Evolutionary conservation across 1,284 basidiomycete species (phyloP), one percentile per base, ranked within the genome.

Genomic region (Ceratobasidium sp.): DNA sequence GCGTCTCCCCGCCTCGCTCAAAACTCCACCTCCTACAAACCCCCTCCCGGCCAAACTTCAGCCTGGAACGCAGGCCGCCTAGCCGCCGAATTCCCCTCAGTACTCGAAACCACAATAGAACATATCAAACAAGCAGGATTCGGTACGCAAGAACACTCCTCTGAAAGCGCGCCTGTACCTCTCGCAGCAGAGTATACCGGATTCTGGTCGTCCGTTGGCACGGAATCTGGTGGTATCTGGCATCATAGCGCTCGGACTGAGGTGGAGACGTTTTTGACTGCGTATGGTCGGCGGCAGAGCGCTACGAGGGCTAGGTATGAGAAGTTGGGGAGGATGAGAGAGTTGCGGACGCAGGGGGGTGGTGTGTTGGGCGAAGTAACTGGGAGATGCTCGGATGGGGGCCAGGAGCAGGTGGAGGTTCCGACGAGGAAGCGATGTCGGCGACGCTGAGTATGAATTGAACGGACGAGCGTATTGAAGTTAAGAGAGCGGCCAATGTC

Each of bases 11-110:
- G 4, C 47, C 9, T 50, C 47, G 47, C 17, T 15, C 9, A 9
- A n/a, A n/a, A n/a, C n/a, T n/a, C n/a, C 11, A 41, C 36, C 36
- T 41, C 36, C 36, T 41, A 41, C 33, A 45, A 5, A 15, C 59
- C 41, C 7, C 41, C n/a, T 1, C 33, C 33, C 11, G 33, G 14
- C 50, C 65, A 54, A 7, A 17, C n/a, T 41, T 17, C 27, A 6
- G 65, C 65, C 6, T 54, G 65, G 65, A 29, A 33, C 15, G 65
- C 65, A 44, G 65, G 65, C 9, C 29, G 24, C 7, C 36, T 67
- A 44, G 65, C 50, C n/a, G 65, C 65, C 29, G 65, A 53, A 36
- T 41, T 54, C 17, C 65, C 65, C 11, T 31, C 65, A 5, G 24
- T 33, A 15, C n/a, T 67, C 36, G 36, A 54, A 11, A 29, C 19